Conservation (phyloP, 2,329 filamentous ascomycete species). For the Alternaria gansuensis region DNA sequence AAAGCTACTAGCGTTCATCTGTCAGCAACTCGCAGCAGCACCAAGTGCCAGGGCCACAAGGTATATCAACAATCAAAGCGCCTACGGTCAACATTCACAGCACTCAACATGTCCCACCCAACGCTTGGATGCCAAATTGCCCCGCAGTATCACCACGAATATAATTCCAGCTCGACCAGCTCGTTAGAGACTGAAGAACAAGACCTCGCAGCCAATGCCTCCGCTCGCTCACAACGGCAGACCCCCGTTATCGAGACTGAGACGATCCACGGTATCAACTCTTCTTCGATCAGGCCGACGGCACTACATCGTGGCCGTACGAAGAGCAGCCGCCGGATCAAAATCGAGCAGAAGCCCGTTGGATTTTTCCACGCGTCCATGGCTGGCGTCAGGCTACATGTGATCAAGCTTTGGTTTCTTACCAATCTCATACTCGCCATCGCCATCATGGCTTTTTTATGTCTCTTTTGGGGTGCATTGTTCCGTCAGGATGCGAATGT, state of each 20-base stretch:
- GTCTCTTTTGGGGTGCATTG: slow-evolving; percentile 45
- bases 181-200: slow-evolving; percentile 20
- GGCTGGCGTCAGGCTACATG: slow-evolving; percentile 44
- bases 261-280: slow-evolving; percentile 26
- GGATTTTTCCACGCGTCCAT: slow-evolving; percentile 46
- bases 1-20: not conserved
- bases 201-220: not conserved
- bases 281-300: slow-evolving; percentile 21
- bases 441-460: slow-evolving; percentile 38
- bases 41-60: not conserved
- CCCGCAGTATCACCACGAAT: slow-evolving; percentile 35
- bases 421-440: slow-evolving; percentile 41
- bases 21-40: slow-evolving; percentile 2
- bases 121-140: slow-evolving; percentile 42
- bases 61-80: not conserved
- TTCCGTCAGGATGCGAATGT: slow-evolving; percentile 36
- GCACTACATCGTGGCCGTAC: slow-evolving; percentile 28
- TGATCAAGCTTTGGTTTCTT: slow-evolving; percentile 39
- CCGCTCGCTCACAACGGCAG: not conserved
- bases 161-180: slow-evolving; percentile 25
- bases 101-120: slow-evolving; percentile 27
- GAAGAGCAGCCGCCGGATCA: slow-evolving; percentile 31
- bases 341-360: slow-evolving; percentile 25
- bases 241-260: slow-evolving; percentile 36
- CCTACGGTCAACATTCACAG: not conserved